Base-by-base conservation (phyloP, 352 stramenopile genomes). In the Phytophthora tentaculata region DNA sequence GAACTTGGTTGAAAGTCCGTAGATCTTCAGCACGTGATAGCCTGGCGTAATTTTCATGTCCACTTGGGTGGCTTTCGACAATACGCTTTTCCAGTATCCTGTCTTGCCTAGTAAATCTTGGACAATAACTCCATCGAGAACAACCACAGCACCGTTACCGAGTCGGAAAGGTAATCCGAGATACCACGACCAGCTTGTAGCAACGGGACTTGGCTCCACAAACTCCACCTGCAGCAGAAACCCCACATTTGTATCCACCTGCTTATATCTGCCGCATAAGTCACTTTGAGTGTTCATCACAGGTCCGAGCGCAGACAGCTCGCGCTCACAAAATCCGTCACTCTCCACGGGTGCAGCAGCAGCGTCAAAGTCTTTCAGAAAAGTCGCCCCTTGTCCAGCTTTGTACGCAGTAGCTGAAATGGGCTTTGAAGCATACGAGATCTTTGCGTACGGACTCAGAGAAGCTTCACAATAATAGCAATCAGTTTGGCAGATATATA, bases 151-250 rank as follows among this genome's bases (percentile, higher is more conserved):
- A 20, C 79, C 81, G 49, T 77, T 77, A 2, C 81, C 79, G 26
- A 59, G 61, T n/a, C 81, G 81, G 50, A 88, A 85, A 14, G 81
- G 81, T 9, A 90, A 57, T 5, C 81, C 81, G 2, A 90, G 59
- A 26, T 77, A 86, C 79, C 79, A 90, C 39, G 73, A 83, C 81
- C 81, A 88, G 28, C 43, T 69, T 23, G 76, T 80, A 43, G 52
- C 45, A 10, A 68, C 66, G 3, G 68, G 37, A 51, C 66, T 80
- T 16, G 74, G 67, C 44, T 89, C 80, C 19, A 84, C 58, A 32
- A 89, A 72, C n/a, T 86, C 75, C 22, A 89, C 79, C 35, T 81
- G 67, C 7, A 89, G 23, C 1, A 76, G 56, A 67, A 89, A 86
- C 0, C 60, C 71, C 10, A 86, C 70, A 35, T 82, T 80, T 3